A percentile compares a stretch with the other conserved stretches of the same genome.
Evolutionary conservation across 2,329 filamentous ascomycete genomes (phyloP).

Genomic region (Penicillium oxalicum): DNA sequence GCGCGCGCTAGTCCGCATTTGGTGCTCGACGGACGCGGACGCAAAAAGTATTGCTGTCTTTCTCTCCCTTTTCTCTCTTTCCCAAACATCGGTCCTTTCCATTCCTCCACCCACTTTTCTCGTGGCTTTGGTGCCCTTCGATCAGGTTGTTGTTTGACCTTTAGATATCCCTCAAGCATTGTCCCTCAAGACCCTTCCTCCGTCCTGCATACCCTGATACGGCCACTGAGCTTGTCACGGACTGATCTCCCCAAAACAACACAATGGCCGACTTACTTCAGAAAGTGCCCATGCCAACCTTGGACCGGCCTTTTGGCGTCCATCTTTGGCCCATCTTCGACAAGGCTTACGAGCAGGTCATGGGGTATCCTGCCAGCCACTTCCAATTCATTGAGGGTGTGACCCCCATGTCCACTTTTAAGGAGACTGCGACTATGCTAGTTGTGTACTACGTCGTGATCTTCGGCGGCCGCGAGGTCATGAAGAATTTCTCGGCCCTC

Average conservation of each 20-base stretch:
- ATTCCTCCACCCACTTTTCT: conserved; percentile 58
- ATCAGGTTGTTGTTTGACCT: conserved; percentile 2
- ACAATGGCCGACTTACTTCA: conserved; percentile 48
- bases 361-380: conserved; percentile 77
- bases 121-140: conserved; percentile 26
- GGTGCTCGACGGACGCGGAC: conserved; percentile 23
- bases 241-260: conserved; percentile 8
- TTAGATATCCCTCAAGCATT: conserved; percentile 8
- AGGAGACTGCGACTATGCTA: conserved; percentile 73
- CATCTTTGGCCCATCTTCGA: conserved; percentile 92
- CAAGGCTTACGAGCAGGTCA: conserved; percentile 69
- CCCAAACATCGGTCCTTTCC: conserved; percentile 40
- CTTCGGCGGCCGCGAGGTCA: conserved; percentile 84
- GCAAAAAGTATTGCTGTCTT: conserved; percentile 16
- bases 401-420: conserved; percentile 86
- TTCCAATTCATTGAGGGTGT: conserved; percentile 76
- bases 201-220: neutral
- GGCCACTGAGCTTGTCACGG: conserved; percentile 1
- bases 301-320: conserved; percentile 89
- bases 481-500: conserved; percentile 79
- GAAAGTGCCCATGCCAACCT: conserved; percentile 61
- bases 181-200: neutral
- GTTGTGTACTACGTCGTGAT: conserved; percentile 88
- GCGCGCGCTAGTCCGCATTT: conserved; percentile 22
- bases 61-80: conserved; percentile 60